Evolutionary conservation across 1,284 basidiomycete species (phyloP).

Genomic region (Puccinia horiana): DNA sequence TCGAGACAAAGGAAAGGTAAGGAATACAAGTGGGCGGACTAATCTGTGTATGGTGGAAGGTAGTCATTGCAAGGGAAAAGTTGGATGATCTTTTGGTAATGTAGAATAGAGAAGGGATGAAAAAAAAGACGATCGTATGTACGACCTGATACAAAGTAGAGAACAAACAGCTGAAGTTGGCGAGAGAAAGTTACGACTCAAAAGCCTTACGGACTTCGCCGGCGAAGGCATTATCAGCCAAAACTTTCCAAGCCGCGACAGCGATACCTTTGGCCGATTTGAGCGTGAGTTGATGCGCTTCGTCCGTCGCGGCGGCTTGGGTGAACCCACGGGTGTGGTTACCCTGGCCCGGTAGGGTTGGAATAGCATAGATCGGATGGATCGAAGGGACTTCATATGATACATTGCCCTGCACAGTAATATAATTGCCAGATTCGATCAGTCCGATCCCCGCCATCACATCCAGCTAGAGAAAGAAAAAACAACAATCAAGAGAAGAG

Average conservation of each 20-base stretch:
- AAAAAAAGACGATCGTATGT: not conserved
- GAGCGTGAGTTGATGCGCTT: slow-evolving; percentile 68
- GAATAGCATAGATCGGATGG: slow-evolving; percentile 58
- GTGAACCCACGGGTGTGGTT: slow-evolving; percentile 64
- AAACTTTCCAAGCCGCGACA: slow-evolving; percentile 65
- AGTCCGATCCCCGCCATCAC: not conserved
- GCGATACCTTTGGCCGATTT: slow-evolving; percentile 67
- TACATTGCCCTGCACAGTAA: slow-evolving; percentile 52
- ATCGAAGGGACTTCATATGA: slow-evolving; percentile 58
- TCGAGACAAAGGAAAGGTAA: too few species aligned
- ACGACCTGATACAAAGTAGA: not conserved
- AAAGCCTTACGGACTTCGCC: slow-evolving; percentile 60
- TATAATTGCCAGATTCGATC: not conserved
- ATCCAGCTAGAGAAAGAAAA: not conserved
- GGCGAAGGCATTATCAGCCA: slow-evolving; percentile 67
- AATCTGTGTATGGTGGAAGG: too few species aligned
- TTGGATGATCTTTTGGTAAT: too few species aligned
- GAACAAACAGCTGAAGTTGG: not conserved
- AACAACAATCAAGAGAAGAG: not conserved
- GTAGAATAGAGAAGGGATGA: not conserved
- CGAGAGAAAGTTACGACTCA: not conserved
- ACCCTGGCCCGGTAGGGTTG: slow-evolving; percentile 54
- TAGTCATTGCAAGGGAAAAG: too few species aligned
- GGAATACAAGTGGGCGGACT: too few species aligned
- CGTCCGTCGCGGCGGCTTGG: slow-evolving; percentile 65